These are phyloP conservation scores for Acanthamoeba royreba DNA, from an alignment of 208 protist genomes.

Conservation along the genomic window DNA sequence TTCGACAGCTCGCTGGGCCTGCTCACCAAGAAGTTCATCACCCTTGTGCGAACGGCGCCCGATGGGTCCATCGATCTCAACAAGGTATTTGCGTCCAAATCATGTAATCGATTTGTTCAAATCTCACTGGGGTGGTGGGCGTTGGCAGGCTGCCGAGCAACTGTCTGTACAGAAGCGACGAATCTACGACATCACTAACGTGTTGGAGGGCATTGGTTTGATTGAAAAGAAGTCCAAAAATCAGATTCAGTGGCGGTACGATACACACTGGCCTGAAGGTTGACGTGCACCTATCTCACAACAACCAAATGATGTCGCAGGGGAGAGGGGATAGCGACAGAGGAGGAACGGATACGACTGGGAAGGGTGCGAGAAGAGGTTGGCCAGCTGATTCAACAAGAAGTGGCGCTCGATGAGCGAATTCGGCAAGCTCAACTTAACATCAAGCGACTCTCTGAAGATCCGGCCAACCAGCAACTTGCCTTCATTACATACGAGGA, in stretches of 20 bases:
- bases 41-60: slow-evolving; percentile 50
- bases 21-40: slow-evolving; percentile 72
- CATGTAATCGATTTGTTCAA: background rate
- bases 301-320: background rate
- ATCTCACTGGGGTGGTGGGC: too few relatives aligned
- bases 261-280: background rate
- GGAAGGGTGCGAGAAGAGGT: slow-evolving; percentile 42
- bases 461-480: slow-evolving; percentile 18
- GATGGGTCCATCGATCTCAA: slow-evolving; percentile 79
- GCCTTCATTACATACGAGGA: slow-evolving; percentile 72
- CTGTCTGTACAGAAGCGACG: slow-evolving; percentile 76
- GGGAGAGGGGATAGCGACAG: background rate
- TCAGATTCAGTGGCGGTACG: slow-evolving; percentile 77
- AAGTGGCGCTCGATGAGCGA: slow-evolving; percentile 44
- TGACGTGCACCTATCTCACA: background rate
- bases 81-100: background rate
- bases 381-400: slow-evolving; percentile 40
- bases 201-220: slow-evolving; percentile 80
- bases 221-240: slow-evolving; percentile 82
- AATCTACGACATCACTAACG: slow-evolving; percentile 84
- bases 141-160: slow-evolving; percentile 52
- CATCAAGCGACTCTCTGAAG: slow-evolving; percentile 36
- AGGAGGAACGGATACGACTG: background rate
- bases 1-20: slow-evolving; percentile 66
- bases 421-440: slow-evolving; percentile 46